A percentile compares a stretch with the other conserved stretches of the same genome.
Conservation (phyloP, 225 moss, liverwort and hornwort genomes). For the Polytrichum commune region DNA sequence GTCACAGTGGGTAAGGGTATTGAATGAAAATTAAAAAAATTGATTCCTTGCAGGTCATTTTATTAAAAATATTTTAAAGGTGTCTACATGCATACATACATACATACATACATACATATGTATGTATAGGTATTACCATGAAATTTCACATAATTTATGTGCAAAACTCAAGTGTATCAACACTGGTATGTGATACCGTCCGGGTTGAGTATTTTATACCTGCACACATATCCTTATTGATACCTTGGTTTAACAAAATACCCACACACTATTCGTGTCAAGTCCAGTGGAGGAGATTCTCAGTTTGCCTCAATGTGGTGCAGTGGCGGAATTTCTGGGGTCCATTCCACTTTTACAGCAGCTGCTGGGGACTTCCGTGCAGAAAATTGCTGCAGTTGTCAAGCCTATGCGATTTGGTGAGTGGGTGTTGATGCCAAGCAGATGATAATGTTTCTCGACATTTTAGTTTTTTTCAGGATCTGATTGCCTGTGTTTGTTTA, state of each 20-base stretch:
- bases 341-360: constrained; percentile 54
- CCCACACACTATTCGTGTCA: constrained; percentile 4
- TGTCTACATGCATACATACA: too few species aligned
- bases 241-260: background rate
- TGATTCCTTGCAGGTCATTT: too few species aligned
- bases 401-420: constrained; percentile 45
- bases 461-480: too few species aligned
- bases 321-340: constrained; percentile 49
- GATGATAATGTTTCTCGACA: too few species aligned
- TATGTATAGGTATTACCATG: too few species aligned
- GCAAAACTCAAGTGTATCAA: background rate
- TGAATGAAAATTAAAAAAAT: too few species aligned
- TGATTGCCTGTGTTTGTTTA: background rate
- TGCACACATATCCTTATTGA: too few species aligned
- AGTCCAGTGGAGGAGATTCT: background rate
- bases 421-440: background rate
- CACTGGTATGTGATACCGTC: background rate
- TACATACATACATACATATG: too few species aligned
- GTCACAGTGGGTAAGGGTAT: too few species aligned
- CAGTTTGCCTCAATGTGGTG: constrained; percentile 17
- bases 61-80: too few species aligned
- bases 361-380: constrained; percentile 46
- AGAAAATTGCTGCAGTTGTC: constrained; percentile 48
- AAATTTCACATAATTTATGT: too few species aligned
- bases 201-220: too few species aligned